Base-by-base conservation (phyloP, 106 monocot genomes). In the Gastrodia elata region DNA sequence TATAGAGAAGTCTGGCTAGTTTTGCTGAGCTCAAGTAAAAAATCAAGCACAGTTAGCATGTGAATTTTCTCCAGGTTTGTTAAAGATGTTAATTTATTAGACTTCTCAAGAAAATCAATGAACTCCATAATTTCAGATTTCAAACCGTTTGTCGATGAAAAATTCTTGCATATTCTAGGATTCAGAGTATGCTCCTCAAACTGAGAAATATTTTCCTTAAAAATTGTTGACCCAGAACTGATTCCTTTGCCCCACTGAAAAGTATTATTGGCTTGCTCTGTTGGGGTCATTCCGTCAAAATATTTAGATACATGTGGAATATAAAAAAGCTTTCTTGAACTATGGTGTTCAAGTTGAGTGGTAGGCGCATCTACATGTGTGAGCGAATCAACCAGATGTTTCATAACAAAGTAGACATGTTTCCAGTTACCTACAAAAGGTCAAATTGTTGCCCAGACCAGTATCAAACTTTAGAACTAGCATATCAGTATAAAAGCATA, bases 361-460 rank as follows among this genome's bases (percentile, higher is more conserved):
- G 44, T 75, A 55, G 77, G 82, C 75, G 67, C 57, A 56, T 76
- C 71, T 71, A 9, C 26, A 28, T 80, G 80, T 43, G 57, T 78
- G 74, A 91, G 73, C 81, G 68, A 88, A 68, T 68, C 75, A 77
- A 83, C 80, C 73, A 98, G 84, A 73, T 91, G 91, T 70, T 86
- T 72, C 77, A 98, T 69, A 73, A 83, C 78, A 72, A 65, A 76
- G 72, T 78, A 79, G 39, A 77, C 91, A 84, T 81, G 88, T 83
- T 84, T 98, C 90, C 86, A 85, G 40, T 89, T 86, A 78, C 98
- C 98, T 98, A 72, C 15, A 79, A 78, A 82, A 34, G 59, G 39
- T 37, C 37, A 67, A 20, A 37, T 67, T 30, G 4, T 9, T 13
- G 32, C 61, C 61, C 61, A 61, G 32, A 30, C 61, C 61, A 9